Conservation (phyloP, 192 early-diverging fungal genomes). For the Umbelopsis vinacea region DNA sequence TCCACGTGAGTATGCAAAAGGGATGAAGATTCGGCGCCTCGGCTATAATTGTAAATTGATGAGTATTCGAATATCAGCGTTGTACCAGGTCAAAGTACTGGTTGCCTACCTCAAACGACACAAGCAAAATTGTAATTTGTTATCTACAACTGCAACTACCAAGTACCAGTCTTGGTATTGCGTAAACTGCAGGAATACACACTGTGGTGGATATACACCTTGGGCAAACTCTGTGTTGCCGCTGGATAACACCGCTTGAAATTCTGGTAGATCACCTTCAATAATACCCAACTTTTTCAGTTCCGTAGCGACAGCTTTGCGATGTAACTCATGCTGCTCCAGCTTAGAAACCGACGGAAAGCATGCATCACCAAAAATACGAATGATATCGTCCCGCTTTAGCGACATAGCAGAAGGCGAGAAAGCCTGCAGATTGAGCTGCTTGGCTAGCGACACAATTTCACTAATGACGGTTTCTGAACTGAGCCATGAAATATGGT, state of each 20-base stretch:
- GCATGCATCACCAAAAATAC: conserved; percentile 33
- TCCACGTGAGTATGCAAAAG: conserved; percentile 4
- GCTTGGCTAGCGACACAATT: conserved; percentile 43
- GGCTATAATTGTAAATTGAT: neutral
- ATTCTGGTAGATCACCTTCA: conserved; percentile 7
- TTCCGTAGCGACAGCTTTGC: neutral
- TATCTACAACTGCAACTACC: conserved; percentile 36
- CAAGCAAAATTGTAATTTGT: conserved; percentile 36
- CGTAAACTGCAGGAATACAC: conserved; percentile 41
- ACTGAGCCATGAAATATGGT: conserved; percentile 40
- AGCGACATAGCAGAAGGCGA: conserved; percentile 38
- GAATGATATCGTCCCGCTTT: conserved; percentile 34
- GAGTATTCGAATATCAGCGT: neutral
- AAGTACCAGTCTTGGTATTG: conserved; percentile 47
- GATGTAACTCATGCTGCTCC: conserved; percentile 1
- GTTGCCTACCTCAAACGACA: conserved; percentile 33
- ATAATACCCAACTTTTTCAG: conserved; percentile 1
- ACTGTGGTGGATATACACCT: conserved; percentile 34
- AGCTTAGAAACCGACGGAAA: conserved; percentile 13
- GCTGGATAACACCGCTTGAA: neutral
- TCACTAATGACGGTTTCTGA: conserved; percentile 42
- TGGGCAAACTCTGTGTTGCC: conserved; percentile 1
- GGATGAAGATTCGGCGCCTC: neutral
- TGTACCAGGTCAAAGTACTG: neutral
- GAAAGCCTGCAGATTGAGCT: conserved; percentile 38